A percentile compares a stretch with the other conserved stretches of the same genome.
phyloP scores from a whole-genome alignment of 192 early-diverging fungal genomes.

The Glomus cerebriforme region DNA sequence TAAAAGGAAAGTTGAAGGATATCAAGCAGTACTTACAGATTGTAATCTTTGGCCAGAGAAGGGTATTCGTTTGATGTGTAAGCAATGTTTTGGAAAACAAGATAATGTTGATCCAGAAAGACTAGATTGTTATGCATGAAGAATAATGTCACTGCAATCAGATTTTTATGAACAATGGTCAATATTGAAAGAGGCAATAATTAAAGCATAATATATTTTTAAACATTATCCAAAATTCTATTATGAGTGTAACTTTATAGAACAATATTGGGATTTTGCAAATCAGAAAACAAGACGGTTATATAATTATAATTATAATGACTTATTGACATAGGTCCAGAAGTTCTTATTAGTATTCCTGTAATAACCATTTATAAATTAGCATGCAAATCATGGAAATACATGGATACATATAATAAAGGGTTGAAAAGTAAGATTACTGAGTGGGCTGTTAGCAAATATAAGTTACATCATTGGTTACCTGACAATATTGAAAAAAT shows the following conservation, averaged over 20 bases:
- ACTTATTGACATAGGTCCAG: neutral
- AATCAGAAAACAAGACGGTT: neutral
- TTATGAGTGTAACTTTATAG: constrained; percentile 35
- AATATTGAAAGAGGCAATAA: constrained; percentile 18
- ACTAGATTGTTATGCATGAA: constrained; percentile 2
- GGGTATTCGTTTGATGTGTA: constrained; percentile 25
- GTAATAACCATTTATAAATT: constrained; percentile 5
- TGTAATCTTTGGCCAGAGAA: constrained; percentile 31
- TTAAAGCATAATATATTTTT: constrained; percentile 19
- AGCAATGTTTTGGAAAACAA: constrained; percentile 28
- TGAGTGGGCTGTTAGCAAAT: too few species aligned
- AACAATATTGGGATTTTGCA: constrained; percentile 21
- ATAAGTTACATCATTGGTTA: too few species aligned
- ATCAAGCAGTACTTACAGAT: constrained; percentile 37
- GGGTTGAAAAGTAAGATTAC: too few species aligned
- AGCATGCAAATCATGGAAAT: neutral
- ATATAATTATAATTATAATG: constrained; percentile 21
- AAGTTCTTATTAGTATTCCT: neutral
- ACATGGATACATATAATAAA: constrained; percentile 35
- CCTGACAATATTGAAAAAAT: too few species aligned
- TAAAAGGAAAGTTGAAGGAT: constrained; percentile 38
- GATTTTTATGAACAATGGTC: constrained; percentile 28
- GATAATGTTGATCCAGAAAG: constrained; percentile 19
- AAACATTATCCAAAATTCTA: constrained; percentile 29
- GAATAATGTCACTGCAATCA: constrained; percentile 7